Evolutionary conservation across 805 yeast species (phyloP), one percentile per base, ranked within the genome.

Genomic region (Vanderwaltozyma tropicalis): DNA sequence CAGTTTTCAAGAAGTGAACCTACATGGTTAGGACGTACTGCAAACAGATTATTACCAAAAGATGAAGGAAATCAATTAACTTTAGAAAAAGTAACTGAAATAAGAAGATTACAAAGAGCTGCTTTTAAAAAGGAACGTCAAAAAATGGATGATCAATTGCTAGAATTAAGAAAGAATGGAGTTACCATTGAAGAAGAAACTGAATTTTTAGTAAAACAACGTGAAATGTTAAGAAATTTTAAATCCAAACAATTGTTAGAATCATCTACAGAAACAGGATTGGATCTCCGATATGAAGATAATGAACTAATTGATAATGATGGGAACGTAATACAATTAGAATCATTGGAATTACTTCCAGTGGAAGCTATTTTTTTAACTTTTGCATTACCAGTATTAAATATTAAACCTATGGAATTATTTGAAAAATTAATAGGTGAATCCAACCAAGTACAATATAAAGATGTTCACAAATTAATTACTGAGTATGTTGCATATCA

Each of bases 1-100:
- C 72, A 74, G 2, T 63, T 87, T 32, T 83, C 95, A 26, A 67
- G 98, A 45, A 81, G 94, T 40, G 96, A 92, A 53, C 95, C 98
- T 0, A 75, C 95, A 0, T 92, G 97, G 96, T 17, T 29, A 5
- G 19, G 26, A 8, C 18, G 37, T 14, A 19, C 29, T 4, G 11
- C 15, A 2, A 33, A 32, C 12, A 36, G 33, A 31, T 51, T 73
- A 28, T 21, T 14, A 6, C 28, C 35, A 17, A 69, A 68, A 35
- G 52, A 61, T 34, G 50, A 52, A 45, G 45, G 48, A 39, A 32
- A 50, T 62, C 15, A 29, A 5, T 14, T 45, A 6, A 66, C 80
- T 16, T 67, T 76, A 42, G 98, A 92, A 61, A 94, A 85, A 42
- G 59, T 89, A 22, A 88, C 95, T 1, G 70, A 72, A 32, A 59